phyloP scores from a whole-genome alignment of 2,329 filamentous ascomycete species.

The Aaosphaeria pasadenensis region DNA sequence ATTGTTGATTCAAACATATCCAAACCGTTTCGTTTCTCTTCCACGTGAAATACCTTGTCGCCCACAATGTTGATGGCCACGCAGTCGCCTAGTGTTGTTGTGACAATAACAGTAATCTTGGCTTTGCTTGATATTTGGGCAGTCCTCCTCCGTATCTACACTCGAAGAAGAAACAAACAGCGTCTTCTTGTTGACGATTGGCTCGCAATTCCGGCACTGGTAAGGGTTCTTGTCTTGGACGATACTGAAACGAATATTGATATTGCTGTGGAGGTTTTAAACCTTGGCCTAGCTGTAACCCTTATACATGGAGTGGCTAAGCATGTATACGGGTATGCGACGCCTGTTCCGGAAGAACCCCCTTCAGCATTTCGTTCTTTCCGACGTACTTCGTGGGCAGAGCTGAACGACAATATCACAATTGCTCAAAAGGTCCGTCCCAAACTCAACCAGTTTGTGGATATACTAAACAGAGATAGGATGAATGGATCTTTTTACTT shows the following conservation, averaged over 20 bases:
- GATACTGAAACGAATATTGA: background rate
- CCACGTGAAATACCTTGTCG: no score
- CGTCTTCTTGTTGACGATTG: background rate
- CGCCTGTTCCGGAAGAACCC: constrained; percentile 12
- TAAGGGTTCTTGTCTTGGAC: background rate
- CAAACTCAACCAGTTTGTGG: no score
- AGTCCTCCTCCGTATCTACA: background rate
- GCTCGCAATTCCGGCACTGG: background rate
- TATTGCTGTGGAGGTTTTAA: no score
- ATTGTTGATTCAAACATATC: no score
- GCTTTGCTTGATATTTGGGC: background rate
- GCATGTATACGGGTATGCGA: background rate
- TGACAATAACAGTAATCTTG: background rate
- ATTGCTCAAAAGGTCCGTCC: background rate
- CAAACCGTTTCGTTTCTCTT: no score
- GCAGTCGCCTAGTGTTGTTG: background rate
- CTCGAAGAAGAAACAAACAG: background rate
- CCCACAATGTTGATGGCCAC: background rate
- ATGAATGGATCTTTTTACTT: background rate
- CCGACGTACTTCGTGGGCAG: background rate
- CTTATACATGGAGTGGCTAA: background rate
- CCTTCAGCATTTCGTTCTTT: background rate
- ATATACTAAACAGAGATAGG: background rate
- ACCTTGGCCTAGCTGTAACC: background rate
- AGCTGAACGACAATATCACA: background rate